Evolutionary conservation across 1,139 yeast genomes (phyloP).

Genomic region (Debaryomyces psychrophilus): DNA sequence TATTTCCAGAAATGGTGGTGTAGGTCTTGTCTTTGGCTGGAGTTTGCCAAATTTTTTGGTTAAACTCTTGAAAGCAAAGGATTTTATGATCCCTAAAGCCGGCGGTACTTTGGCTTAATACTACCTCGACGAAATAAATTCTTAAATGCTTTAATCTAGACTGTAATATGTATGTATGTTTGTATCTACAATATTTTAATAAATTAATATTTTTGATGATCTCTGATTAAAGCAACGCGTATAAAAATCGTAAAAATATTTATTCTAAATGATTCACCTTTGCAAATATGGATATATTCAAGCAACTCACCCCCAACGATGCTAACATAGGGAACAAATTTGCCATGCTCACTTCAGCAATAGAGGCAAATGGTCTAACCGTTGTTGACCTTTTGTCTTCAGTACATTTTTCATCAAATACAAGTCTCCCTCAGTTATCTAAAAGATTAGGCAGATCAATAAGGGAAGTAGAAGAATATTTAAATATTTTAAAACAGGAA

Average conservation of each 20-base stretch:
- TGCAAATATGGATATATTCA: constrained; percentile 30
- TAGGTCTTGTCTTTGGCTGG: constrained; percentile 35
- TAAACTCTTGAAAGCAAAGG: constrained; percentile 27
- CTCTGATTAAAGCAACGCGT: constrained; percentile 2
- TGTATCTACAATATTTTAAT: not conserved
- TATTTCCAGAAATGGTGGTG: constrained; percentile 40
- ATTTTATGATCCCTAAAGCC: constrained; percentile 25
- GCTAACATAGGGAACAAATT: constrained; percentile 18
- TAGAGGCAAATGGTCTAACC: constrained; percentile 27
- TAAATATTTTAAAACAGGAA: constrained; percentile 29
- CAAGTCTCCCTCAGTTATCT: constrained; percentile 34
- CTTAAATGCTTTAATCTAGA: not conserved
- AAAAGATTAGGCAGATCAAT: constrained; percentile 49
- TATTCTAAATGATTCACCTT: not conserved
- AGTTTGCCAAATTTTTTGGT: constrained; percentile 34
- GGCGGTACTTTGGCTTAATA: constrained; percentile 7
- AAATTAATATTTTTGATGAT: not conserved
- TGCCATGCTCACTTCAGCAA: constrained; percentile 18
- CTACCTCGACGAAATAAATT: not conserved
- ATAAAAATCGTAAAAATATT: not conserved
- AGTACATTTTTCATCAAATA: constrained; percentile 8
- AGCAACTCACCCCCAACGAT: constrained; percentile 25
- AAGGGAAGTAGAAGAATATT: constrained; percentile 49
- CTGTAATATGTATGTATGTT: not conserved
- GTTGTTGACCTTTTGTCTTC: constrained; percentile 27